phyloP scores from a whole-genome alignment of 176 grass and related monocot species.

The Eleusine indica region DNA sequence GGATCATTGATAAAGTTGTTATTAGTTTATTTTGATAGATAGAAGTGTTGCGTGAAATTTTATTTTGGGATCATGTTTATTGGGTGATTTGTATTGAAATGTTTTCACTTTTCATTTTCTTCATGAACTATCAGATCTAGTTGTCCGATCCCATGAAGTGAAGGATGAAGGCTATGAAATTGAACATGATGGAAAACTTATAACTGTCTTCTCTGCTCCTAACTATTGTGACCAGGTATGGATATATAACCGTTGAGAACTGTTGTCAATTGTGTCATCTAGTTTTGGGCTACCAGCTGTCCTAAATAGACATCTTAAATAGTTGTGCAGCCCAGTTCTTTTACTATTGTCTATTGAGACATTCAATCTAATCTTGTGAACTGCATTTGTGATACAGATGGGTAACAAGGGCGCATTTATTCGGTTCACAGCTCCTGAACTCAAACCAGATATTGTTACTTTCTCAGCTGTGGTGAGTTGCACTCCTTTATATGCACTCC shows the following conservation, averaged over 20 bases:
- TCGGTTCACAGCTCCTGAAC: conserved; percentile 60
- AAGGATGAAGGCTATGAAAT: conserved; percentile 94
- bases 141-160: conserved; percentile 91
- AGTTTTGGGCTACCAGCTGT: not conserved
- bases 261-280: not conserved
- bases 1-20: not conserved
- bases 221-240: conserved; percentile 93
- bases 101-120: conserved; percentile 9
- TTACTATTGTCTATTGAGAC: too few species aligned
- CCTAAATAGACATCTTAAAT: not conserved
- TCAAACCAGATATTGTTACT: conserved; percentile 71
- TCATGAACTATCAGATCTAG: conserved; percentile 54
- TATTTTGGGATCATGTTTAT: not conserved
- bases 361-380: not conserved
- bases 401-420: conserved; percentile 97
- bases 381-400: conserved; percentile 62
- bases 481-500: not conserved
- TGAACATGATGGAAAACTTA: conserved; percentile 87
- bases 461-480: conserved; percentile 30
- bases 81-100: not conserved
- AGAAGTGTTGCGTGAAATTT: not conserved
- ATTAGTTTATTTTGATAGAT: not conserved
- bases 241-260: not conserved
- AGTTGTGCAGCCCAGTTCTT: too few species aligned
- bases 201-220: conserved; percentile 88